Conservation (phyloP, 2,329 filamentous ascomycete genomes). For the Gyromitra esculenta region DNA sequence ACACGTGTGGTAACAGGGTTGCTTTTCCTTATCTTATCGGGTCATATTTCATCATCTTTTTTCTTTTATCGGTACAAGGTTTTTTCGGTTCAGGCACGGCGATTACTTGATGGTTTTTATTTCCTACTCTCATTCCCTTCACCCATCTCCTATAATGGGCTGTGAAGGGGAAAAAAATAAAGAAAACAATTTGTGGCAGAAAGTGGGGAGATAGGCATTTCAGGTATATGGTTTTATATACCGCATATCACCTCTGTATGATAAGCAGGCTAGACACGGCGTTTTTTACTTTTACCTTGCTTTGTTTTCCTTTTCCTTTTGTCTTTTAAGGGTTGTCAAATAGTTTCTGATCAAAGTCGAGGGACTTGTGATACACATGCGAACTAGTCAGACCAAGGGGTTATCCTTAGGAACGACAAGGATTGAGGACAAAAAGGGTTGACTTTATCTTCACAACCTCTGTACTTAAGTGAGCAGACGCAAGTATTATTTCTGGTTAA, state of each 20-base stretch:
- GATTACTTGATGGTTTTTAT: constrained; percentile 53
- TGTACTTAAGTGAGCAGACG: constrained; percentile 47
- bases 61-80: constrained; percentile 52
- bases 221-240: constrained; percentile 49
- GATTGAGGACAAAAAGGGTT: constrained; percentile 27
- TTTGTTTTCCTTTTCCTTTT: constrained; percentile 45
- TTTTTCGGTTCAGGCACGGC: constrained; percentile 53
- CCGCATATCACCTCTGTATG: constrained; percentile 48
- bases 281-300: constrained; percentile 43
- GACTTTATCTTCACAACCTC: constrained; percentile 37
- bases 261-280: constrained; percentile 53
- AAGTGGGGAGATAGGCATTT: constrained; percentile 42
- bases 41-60: constrained; percentile 49
- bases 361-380: constrained; percentile 43
- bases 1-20: constrained; percentile 49
- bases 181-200: constrained; percentile 42
- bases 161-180: constrained; percentile 37
- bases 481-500: constrained; percentile 40
- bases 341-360: constrained; percentile 42
- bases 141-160: constrained; percentile 29
- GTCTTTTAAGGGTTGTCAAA: constrained; percentile 49
- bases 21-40: constrained; percentile 47
- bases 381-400: constrained; percentile 24
- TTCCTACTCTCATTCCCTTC: constrained; percentile 46
- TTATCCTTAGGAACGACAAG: constrained; percentile 28